Evolutionary conservation across 140 eudicot species (phyloP).

Genomic region (Anethum foeniculum): DNA sequence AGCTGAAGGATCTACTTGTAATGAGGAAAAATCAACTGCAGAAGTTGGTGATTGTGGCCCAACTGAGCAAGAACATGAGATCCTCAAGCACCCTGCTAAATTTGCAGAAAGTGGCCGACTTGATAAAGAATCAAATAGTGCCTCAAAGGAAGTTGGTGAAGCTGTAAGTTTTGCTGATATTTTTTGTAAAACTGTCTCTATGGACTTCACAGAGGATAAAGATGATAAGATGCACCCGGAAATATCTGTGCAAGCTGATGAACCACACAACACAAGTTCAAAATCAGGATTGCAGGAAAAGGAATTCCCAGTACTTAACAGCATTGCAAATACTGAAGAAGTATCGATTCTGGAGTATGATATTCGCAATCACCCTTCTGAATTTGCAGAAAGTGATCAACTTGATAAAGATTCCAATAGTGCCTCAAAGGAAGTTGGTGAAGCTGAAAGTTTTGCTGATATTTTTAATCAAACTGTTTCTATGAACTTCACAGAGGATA

Average conservation of each 20-base stretch:
- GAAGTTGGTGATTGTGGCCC: conserved; percentile 1
- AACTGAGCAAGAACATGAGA: not conserved
- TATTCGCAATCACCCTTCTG: not conserved
- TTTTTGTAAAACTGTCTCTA: too few species aligned
- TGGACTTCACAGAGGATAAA: not conserved
- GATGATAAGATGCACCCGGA: not conserved
- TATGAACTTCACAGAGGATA: not conserved
- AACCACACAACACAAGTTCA: not conserved
- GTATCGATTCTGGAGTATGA: not conserved
- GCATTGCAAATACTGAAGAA: not conserved
- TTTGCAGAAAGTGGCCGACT: not conserved
- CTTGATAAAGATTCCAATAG: not conserved
- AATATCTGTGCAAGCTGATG: not conserved
- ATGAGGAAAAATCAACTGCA: not conserved
- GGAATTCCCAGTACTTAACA: not conserved
- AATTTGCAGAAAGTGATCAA: not conserved
- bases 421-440: not conserved
- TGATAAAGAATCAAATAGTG: not conserved
- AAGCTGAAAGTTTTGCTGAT: not conserved
- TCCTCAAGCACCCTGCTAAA: not conserved
- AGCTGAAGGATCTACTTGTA: not conserved
- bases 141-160: not conserved
- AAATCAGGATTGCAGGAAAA: not conserved
- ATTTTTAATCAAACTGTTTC: not conserved
- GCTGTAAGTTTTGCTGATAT: not conserved